Base-by-base conservation (phyloP, 2,329 filamentous ascomycete genomes). In the Penicillium sp. region DNA sequence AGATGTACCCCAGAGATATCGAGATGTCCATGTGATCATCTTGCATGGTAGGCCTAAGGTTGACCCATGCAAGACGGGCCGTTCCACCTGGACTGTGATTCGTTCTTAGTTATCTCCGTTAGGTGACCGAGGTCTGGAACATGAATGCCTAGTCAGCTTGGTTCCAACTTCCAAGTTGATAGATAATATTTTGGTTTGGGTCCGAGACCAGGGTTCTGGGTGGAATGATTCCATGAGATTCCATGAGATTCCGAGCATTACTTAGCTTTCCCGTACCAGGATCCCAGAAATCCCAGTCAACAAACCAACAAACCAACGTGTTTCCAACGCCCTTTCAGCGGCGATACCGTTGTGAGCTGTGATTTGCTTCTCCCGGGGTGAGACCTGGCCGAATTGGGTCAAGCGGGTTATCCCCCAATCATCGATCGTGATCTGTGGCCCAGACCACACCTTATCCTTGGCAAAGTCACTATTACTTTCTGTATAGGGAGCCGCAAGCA, bases 371-470 rank as follows among this genome's bases (percentile, higher is more conserved):
- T 21, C 2, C 10, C n/a, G 4, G 27, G 39, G 39, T 42, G 39
- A 42, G 19, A 42, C n/a, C 39, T 42, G 39, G 19, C 46, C 46
- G 13, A 31, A 48, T 33, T 23, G 13, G 46, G 46, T 1, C 27
- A 48, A 48, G 46, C 29, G 46, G 37, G n/a, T 7, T 42, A 42
- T 42, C 19, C 39, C 27, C 46, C 46, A 48, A 48, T 48, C 46
- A 48, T 31, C 4, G 23, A 44, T 43, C 25, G 9, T 21, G 43
- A 47, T 49, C 46, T 27, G 35, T 19, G 56, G 59, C 56, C 59
- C 59, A 61, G 59, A 61, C 59, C 59, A 61, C 56, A 61, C 59
- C 59, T 61, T 61, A 61, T 57, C 55, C 55, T 55, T 58, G 58
- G 57, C 47, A 39, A 39, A 13, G 25, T 26, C 21, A 21, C 23